phyloP scores from a whole-genome alignment of 805 yeast genomes.

The Ogataea trehaloabstinens region DNA sequence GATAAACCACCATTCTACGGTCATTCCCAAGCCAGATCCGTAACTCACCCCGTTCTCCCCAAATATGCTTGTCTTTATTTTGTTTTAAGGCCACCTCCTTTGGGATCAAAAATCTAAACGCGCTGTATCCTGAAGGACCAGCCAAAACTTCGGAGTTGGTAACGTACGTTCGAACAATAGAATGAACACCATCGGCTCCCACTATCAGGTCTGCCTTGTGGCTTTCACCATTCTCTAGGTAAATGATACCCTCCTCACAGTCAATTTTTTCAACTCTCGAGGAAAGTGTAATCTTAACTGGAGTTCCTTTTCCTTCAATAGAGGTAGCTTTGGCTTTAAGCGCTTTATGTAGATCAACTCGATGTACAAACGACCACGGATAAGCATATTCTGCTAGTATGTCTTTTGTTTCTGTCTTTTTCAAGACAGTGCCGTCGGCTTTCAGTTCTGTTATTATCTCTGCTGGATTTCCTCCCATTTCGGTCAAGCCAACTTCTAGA shows the following conservation, averaged over 20 bases:
- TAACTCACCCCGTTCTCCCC: slow-evolving; percentile 4
- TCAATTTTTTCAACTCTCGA: slow-evolving; percentile 15
- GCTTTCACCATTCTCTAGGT: slow-evolving; percentile 24
- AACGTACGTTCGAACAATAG: slow-evolving; percentile 9
- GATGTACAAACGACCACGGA: slow-evolving; percentile 10
- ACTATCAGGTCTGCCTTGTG: slow-evolving; percentile 26
- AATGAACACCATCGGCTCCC: slow-evolving; percentile 33
- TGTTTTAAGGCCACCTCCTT: slow-evolving; percentile 3
- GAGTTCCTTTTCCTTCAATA: slow-evolving; percentile 5
- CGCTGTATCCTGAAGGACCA: slow-evolving; percentile 10
- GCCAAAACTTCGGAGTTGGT: slow-evolving; percentile 3
- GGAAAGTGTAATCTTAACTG: slow-evolving; percentile 5
- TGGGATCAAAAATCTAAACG: slow-evolving; percentile 8
- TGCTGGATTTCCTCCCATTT: slow-evolving; percentile 8
- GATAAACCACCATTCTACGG: slow-evolving; percentile 4
- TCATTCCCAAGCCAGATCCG: slow-evolving; percentile 4
- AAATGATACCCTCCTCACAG: slow-evolving; percentile 23
- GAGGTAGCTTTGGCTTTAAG: slow-evolving; percentile 3
- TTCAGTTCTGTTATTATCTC: slow-evolving; percentile 5
- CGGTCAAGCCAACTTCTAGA: slow-evolving; percentile 22
- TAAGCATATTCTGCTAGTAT: slow-evolving; percentile 7
- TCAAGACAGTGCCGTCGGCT: slow-evolving; percentile 4
- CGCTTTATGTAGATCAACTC: slow-evolving; percentile 8
- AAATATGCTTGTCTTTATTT: neutral
- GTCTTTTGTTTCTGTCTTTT: slow-evolving; percentile 1